phyloP scores from a whole-genome alignment of 2,329 filamentous ascomycete genomes.

The Knufia petricola region DNA sequence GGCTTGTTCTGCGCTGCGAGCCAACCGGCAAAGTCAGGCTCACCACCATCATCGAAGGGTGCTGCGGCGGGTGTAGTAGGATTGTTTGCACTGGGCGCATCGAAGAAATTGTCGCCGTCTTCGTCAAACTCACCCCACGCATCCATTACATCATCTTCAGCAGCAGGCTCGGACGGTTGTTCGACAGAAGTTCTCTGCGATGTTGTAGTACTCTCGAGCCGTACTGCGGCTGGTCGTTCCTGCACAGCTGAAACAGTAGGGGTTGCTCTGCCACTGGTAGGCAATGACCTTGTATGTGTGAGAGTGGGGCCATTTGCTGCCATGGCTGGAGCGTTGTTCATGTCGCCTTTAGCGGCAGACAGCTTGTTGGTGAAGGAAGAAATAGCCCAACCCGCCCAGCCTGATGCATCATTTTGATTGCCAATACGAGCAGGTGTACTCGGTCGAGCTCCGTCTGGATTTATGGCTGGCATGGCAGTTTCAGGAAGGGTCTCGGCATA shows the following conservation, averaged over 20 bases:
- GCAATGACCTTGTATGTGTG: conserved; percentile 40
- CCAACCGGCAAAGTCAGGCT: conserved; percentile 96
- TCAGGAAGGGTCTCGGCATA: conserved; percentile 70
- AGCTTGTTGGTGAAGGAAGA: conserved; percentile 97
- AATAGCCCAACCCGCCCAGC: conserved; percentile 94
- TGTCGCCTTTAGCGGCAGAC: conserved; percentile 74
- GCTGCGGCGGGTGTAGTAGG: conserved; percentile 28
- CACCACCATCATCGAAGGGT: conserved; percentile 66
- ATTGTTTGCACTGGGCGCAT: conserved; percentile 29
- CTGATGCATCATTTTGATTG: conserved; percentile 59
- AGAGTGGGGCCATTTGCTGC: conserved; percentile 30
- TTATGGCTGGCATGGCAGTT: conserved; percentile 58
- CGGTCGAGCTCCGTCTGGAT: conserved; percentile 36
- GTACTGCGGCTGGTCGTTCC: conserved; percentile 10
- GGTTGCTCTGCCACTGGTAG: conserved; percentile 31
- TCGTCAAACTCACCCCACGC: conserved; percentile 64
- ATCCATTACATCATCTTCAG: conserved; percentile 55
- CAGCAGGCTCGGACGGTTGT: conserved; percentile 32
- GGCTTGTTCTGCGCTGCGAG: conserved; percentile 72
- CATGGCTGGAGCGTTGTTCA: conserved; percentile 49
- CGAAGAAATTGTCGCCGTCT: conserved; percentile 43
- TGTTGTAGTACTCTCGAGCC: conserved; percentile 11
- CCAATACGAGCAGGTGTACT: conserved; percentile 54
- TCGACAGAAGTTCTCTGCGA: conserved; percentile 10
- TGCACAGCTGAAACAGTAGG: conserved; percentile 20